These are phyloP conservation scores for Labyrinthula sp. DNA, from an alignment of 352 stramenopile species.

Conservation along the genomic window DNA sequence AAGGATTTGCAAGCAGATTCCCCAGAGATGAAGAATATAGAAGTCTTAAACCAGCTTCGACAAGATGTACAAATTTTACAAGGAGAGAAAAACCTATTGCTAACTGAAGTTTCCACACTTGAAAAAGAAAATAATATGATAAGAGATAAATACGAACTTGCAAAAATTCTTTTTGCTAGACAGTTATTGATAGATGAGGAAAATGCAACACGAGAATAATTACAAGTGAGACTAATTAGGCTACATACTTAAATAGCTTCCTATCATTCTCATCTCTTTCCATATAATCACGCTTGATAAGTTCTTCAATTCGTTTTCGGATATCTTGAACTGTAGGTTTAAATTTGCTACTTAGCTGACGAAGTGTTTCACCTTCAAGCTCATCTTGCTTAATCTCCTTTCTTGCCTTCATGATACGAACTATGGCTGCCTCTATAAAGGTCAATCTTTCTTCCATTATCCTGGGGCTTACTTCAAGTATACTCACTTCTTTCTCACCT, in stretches of 20 bases:
- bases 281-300: slow-evolving; percentile 97
- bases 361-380: slow-evolving; percentile 63
- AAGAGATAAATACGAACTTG: no score
- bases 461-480: slow-evolving; percentile 48
- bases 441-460: slow-evolving; percentile 87
- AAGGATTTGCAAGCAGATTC: no score
- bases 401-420: slow-evolving; percentile 81
- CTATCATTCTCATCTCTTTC: slow-evolving; percentile 70
- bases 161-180: no score
- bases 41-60: no score
- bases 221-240: slow-evolving; percentile 40
- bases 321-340: slow-evolving; percentile 74
- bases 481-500: slow-evolving; percentile 9
- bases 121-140: no score
- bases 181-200: no score
- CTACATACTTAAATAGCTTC: slow-evolving; percentile 88
- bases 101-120: no score
- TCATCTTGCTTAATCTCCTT: slow-evolving; percentile 51
- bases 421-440: slow-evolving; percentile 71
- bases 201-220: no score
- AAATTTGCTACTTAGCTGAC: slow-evolving; percentile 63
- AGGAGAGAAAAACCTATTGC: no score
- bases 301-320: slow-evolving; percentile 90
- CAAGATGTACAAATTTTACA: no score
- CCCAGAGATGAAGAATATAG: no score